These are phyloP conservation scores for Jamesozyma jinghongensis DNA, from an alignment of 805 yeast species.

Conservation along the genomic window DNA sequence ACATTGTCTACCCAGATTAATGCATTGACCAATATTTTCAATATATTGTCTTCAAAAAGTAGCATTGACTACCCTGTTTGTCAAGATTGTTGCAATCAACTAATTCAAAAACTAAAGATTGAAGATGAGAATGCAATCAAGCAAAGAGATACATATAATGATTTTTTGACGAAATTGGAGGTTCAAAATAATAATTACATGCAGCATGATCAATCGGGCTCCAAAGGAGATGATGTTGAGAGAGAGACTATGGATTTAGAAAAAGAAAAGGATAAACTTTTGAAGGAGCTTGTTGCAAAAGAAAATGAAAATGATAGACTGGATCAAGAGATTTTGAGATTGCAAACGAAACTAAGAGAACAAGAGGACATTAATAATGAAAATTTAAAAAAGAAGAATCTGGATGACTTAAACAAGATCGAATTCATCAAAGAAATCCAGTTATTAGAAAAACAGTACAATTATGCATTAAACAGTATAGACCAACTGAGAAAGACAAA, in stretches of 20 bases:
- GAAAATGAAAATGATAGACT: constrained; percentile 31
- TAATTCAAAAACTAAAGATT: constrained; percentile 54
- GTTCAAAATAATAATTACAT: constrained; percentile 30
- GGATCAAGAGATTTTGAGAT: constrained; percentile 35
- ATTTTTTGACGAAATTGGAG: constrained; percentile 61
- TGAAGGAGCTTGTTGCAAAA: constrained; percentile 2
- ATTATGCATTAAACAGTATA: constrained; percentile 51
- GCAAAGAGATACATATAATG: constrained; percentile 71
- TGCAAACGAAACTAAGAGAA: constrained; percentile 41
- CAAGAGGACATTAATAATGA: constrained; percentile 42
- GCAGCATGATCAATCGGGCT: background rate
- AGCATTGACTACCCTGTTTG: constrained; percentile 85
- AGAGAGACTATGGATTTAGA: constrained; percentile 30
- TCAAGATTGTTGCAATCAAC: constrained; percentile 64
- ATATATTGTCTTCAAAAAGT: constrained; percentile 58
- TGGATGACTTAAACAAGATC: constrained; percentile 43
- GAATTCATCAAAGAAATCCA: constrained; percentile 48
- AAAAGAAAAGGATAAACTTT: constrained; percentile 16
- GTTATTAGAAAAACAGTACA: constrained; percentile 54
- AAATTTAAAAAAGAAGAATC: constrained; percentile 39
- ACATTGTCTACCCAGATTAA: constrained; percentile 42
- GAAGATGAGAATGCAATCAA: constrained; percentile 64
- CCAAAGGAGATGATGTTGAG: constrained; percentile 3
- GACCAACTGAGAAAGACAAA: constrained; percentile 67
- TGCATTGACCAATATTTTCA: constrained; percentile 56